These are phyloP conservation scores for Penicillium nordicum DNA, from an alignment of 2,329 filamentous ascomycete species.

Conservation along the genomic window DNA sequence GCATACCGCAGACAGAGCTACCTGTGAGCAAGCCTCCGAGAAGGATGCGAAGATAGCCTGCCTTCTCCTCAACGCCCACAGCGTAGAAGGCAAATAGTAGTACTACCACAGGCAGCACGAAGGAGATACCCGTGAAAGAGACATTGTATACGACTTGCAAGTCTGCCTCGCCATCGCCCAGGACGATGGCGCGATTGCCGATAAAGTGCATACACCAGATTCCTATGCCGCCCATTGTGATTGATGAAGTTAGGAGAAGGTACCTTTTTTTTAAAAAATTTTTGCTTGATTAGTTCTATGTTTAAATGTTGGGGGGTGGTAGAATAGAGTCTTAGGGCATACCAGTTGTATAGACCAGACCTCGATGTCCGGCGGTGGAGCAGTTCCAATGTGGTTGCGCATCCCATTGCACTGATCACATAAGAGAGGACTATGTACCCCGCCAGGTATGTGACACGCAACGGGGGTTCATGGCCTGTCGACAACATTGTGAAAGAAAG, in stretches of 20 bases:
- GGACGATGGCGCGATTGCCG: constrained; percentile 72
- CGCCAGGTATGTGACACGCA: constrained; percentile 41
- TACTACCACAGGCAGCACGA: constrained; percentile 74
- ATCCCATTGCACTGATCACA: constrained; percentile 69
- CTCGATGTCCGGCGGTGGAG: constrained; percentile 71
- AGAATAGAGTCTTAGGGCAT: constrained; percentile 23
- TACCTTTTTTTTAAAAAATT: constrained; percentile 52
- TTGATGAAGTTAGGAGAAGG: constrained; percentile 60
- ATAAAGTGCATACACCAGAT: constrained; percentile 84
- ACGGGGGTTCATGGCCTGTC: constrained; percentile 6
- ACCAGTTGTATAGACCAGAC: constrained; percentile 68
- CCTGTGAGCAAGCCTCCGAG: constrained; percentile 68
- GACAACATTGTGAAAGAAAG: constrained; percentile 19
- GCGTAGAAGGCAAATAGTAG: constrained; percentile 69
- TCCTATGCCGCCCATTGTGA: constrained; percentile 70
- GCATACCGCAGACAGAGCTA: constrained; percentile 76
- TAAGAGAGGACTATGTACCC: constrained; percentile 68
- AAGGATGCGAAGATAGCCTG: constrained; percentile 58
- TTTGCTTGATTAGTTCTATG: neutral
- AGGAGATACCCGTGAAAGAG: constrained; percentile 70
- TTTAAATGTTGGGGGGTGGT: neutral
- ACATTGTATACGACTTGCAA: constrained; percentile 72
- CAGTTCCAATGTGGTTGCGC: constrained; percentile 74
- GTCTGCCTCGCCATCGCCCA: constrained; percentile 59
- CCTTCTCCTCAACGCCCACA: constrained; percentile 58